Percentiles rank a stretch among this genome's conserved stretches.
Evolutionary conservation across 2,329 filamentous ascomycete species (phyloP).

Genomic region (Cladosporium phlei): DNA sequence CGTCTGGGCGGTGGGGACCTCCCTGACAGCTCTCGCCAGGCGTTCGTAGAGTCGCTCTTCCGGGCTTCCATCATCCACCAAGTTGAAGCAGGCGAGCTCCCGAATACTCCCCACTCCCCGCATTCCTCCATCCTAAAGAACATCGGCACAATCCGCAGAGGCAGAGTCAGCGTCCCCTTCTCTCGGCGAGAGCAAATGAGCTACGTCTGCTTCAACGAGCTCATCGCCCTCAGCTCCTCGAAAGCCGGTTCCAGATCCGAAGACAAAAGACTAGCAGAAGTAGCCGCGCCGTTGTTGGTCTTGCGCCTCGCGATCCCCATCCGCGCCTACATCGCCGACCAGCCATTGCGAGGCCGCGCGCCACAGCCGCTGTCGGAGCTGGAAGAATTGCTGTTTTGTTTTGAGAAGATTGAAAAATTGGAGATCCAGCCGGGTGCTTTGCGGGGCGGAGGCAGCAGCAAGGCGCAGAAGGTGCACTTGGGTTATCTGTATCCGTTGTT

Average conservation of each 20-base stretch:
- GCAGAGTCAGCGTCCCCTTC: constrained; percentile 65
- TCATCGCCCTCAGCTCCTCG: constrained; percentile 43
- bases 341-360: constrained; percentile 82
- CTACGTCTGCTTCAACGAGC: constrained; percentile 74
- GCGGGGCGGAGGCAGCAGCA: constrained; percentile 23
- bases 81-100: constrained; percentile 58
- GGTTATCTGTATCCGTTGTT: constrained; percentile 75
- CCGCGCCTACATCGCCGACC: constrained; percentile 83
- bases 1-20: constrained; percentile 63
- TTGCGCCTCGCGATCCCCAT: constrained; percentile 74
- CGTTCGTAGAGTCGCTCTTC: constrained; percentile 74
- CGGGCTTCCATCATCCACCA: constrained; percentile 74
- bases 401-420: constrained; percentile 62
- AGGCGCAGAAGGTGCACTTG: constrained; percentile 64
- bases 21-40: constrained; percentile 60
- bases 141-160: constrained; percentile 62
- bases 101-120: constrained; percentile 48
- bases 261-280: constrained; percentile 63
- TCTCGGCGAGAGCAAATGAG: constrained; percentile 66
- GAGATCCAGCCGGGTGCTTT: constrained; percentile 57
- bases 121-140: constrained; percentile 53
- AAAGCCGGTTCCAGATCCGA: constrained; percentile 30
- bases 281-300: constrained; percentile 75
- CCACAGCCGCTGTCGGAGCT: constrained; percentile 80
- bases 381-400: constrained; percentile 68